Base-by-base conservation (phyloP, 805 yeast species). In the Nakazawaea ernobii region DNA sequence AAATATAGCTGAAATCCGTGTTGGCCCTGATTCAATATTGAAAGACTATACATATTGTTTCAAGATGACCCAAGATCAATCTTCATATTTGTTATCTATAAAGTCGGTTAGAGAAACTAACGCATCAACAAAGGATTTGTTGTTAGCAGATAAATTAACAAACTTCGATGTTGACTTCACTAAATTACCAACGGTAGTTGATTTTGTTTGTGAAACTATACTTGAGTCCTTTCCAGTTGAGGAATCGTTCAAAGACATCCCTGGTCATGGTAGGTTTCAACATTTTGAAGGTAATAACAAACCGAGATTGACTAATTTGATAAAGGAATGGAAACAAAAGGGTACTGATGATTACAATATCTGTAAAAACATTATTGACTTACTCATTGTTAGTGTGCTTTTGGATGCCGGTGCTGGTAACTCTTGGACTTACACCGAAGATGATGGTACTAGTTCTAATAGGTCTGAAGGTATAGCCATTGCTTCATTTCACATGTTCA, bases 331-430 rank as follows among this genome's bases (percentile, higher is more conserved):
- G 73, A 48, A 61, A 32, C 46, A 38, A 1, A 8, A 11, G 6
- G 43, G 42, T 4, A 10, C 42, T 1, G 20, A 54, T 2, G 61
- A 63, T 11, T 51, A 65, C 11, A 84, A 79, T 48, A 70, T 75
- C 27, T 76, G 82, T 32, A 73, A 70, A 53, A 72, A 77, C 39
- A 61, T 81, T 35, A 67, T 81, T 46, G 86, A 81, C 59, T 62
- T 81, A 47, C 76, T 80, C 53, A 71, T 80, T 3, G 74, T 81
- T 32, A 77, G 84, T 49, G 87, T 81, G 4, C 60, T 81, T 40
- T 65, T 81, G 26, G 87, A 81, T 59, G 86, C 86, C 4, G 87
- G 87, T 20, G 86, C 86, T 0, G 87, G 86, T 15, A 74, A 77
- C 46, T 55, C 53, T 8, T 81, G 87, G 87, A 59, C 56, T 37